Base-by-base conservation (phyloP, 108 stramenopile genomes). In the Aurantiochytrium sp. region DNA sequence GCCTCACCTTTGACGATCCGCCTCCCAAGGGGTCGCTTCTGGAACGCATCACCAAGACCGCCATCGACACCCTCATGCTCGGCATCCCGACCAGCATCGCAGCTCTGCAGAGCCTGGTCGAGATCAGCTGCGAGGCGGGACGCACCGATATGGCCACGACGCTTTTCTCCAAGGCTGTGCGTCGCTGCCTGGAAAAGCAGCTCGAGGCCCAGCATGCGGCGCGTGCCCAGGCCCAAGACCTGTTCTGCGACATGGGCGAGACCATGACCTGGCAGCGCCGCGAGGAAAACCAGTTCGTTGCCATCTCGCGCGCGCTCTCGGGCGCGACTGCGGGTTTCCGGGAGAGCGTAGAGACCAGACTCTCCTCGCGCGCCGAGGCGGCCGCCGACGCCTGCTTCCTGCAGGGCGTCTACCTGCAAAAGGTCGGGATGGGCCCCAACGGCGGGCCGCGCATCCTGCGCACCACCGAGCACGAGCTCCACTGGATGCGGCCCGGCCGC, bases 371-470 rank as follows among this genome's bases (percentile, higher is more conserved):
- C n/a, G 42, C 17, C 2, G 45, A 48, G n/a, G 73, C 39, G 10
- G 73, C 73, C 27, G 15, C 45, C 12, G 73, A 48, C 12, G 73
- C 73, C 10, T 41, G 73, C 73, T 81, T 81, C 24, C n/a, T 6
- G 15, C 73, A 81, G 45, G 73, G 73, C n/a, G 30, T 81, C 45
- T 24, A n/a, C 45, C 21, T 81, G 39, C 73, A 81, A 22, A 81
- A 81, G 73, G 45, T 81, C 45, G 73, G 73, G 73, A 81, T 81
- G 73, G 73, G 73, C 6, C 45, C 73, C 24, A 48, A 48, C 30
- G 73, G 42, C 12, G 73, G 73, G 10, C 1, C 45, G n/a, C 73
- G 73, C 42, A 17, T 81, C 12, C 42, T 81, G 6, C 73, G 73
- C n/a, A 81, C 73, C 6, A 41, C 39, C n/a, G 42, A 81, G 24